Evolutionary conservation across 352 stramenopile species (phyloP).

Genomic region (Phytophthora europaea): DNA sequence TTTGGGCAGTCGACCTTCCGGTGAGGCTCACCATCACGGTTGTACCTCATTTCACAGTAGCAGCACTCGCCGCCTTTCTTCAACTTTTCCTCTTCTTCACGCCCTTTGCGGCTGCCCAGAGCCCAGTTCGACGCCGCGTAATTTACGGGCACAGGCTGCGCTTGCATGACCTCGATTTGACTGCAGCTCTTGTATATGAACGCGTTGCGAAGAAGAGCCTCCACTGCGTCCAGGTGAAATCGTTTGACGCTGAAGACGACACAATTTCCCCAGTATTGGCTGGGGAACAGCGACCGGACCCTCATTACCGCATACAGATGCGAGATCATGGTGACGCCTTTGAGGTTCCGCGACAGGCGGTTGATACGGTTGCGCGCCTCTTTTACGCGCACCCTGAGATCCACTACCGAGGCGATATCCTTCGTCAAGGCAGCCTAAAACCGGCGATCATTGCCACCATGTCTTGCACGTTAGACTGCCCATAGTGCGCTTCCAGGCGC

Average conservation of each 20-base stretch:
- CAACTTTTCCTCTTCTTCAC: not conserved
- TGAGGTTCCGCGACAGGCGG: not conserved
- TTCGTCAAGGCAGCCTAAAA: constrained; percentile 1
- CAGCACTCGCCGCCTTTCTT: not conserved
- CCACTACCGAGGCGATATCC: not conserved
- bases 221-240: constrained; percentile 2
- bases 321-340: not conserved
- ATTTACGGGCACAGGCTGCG: not conserved
- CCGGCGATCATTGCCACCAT: not conserved
- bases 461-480: not conserved
- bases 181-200: constrained; percentile 7
- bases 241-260: not conserved
- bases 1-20: not conserved
- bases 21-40: not conserved
- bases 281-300: not conserved
- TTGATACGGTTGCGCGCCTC: not conserved
- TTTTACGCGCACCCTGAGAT: not conserved
- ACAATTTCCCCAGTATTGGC: constrained; percentile 4
- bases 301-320: not conserved
- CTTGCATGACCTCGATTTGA: constrained; percentile 9
- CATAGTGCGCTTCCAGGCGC: no score
- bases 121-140: not conserved
- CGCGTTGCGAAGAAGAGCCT: constrained; percentile 1
- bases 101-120: constrained; percentile 2
- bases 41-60: constrained; percentile 4